A percentile compares a stretch with the other conserved stretches of the same genome.
Evolutionary conservation across 345 rosid genomes (phyloP).

Genomic region (Bruguiera parviflora): DNA sequence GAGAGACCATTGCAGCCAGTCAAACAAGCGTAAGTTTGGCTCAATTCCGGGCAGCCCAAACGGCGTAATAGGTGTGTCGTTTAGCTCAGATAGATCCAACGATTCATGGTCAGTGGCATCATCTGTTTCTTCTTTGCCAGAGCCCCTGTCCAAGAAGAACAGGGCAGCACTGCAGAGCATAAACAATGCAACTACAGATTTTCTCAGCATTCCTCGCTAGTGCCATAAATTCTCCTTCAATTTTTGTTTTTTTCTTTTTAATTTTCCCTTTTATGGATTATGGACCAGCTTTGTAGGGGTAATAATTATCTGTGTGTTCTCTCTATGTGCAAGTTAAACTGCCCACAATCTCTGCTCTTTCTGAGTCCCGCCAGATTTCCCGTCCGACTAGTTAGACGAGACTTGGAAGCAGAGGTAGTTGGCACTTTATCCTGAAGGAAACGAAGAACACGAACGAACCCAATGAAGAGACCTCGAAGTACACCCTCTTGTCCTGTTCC

Average conservation of each 20-base stretch:
- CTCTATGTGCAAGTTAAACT: constrained; percentile 38
- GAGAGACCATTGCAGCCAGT: constrained; percentile 14
- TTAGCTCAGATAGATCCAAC: constrained; percentile 52
- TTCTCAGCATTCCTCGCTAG: constrained; percentile 37
- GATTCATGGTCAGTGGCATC: constrained; percentile 47
- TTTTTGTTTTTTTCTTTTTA: background rate
- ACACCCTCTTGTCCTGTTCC: background rate
- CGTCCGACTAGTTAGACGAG: constrained; percentile 10
- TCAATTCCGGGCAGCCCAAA: constrained; percentile 59
- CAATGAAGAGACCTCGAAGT: constrained; percentile 30
- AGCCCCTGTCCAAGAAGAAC: constrained; percentile 48
- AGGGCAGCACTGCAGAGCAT: constrained; percentile 25
- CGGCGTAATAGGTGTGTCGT: constrained; percentile 59
- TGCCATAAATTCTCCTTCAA: constrained; percentile 1
- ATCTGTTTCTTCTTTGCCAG: constrained; percentile 58
- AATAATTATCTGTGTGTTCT: constrained; percentile 10
- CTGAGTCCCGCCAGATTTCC: constrained; percentile 7
- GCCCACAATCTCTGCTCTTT: constrained; percentile 57
- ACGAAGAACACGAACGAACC: constrained; percentile 10
- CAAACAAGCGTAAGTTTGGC: constrained; percentile 59
- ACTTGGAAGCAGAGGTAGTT: constrained; percentile 46
- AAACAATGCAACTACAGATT: constrained; percentile 24
- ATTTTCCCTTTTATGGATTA: background rate
- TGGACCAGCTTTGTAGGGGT: constrained; percentile 25
- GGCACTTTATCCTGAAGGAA: constrained; percentile 49